A percentile compares a stretch with the other conserved stretches of the same genome.
Evolutionary conservation across 768 basidiomycete species (phyloP).

Genomic region (Pleurotus sapidus): DNA sequence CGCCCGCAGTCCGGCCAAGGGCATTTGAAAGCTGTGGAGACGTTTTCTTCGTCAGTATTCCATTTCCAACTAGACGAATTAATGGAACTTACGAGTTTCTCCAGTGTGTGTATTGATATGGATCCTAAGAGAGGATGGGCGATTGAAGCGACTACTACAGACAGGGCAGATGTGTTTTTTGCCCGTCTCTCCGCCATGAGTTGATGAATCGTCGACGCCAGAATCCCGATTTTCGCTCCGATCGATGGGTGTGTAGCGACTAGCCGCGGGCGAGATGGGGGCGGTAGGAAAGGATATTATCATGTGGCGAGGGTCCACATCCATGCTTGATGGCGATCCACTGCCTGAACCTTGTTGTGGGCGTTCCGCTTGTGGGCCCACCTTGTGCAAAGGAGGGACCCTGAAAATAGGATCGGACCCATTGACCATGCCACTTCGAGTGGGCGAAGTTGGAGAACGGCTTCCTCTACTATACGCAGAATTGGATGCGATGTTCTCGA

Average conservation of each 20-base stretch:
- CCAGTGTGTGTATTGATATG: conserved; percentile 71
- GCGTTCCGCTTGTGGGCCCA: neutral
- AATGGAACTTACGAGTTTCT: conserved; percentile 51
- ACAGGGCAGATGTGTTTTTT: conserved; percentile 49
- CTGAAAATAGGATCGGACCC: neutral
- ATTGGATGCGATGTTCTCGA: neutral
- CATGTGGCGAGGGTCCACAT: neutral
- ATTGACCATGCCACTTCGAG: neutral
- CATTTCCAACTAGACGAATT: neutral
- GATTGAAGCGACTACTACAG: conserved; percentile 64
- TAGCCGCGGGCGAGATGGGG: too few species aligned
- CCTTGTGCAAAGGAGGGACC: neutral
- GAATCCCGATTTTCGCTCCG: conserved; percentile 11
- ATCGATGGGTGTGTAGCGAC: neutral
- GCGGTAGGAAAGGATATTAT: neutral
- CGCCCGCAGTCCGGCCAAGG: conserved; percentile 73
- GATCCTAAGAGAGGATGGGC: conserved; percentile 64
- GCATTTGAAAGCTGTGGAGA: conserved; percentile 61
- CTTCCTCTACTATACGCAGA: neutral
- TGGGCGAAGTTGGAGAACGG: neutral
- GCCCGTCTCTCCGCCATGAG: conserved; percentile 22
- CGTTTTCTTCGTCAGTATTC: neutral
- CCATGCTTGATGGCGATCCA: neutral
- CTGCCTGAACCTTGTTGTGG: neutral
- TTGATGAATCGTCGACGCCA: conserved; percentile 20